Percentiles rank a stretch among this genome's conserved stretches.
These are phyloP conservation scores for Aspergillus ochraceus DNA, from an alignment of 2,329 filamentous ascomycete genomes.

Conservation along the genomic window DNA sequence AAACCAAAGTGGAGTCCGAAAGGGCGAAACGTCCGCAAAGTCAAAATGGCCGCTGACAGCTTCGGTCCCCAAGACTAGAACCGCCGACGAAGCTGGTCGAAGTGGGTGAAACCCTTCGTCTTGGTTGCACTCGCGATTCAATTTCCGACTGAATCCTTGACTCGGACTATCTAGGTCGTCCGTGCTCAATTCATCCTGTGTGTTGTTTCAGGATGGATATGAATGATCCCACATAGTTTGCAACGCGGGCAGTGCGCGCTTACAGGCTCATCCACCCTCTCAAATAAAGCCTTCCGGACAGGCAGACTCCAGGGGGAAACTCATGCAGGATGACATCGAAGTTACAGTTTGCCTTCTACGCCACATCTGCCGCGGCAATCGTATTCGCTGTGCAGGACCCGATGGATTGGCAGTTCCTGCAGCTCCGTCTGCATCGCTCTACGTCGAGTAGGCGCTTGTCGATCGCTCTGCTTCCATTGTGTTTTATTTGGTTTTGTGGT, in stretches of 20 bases:
- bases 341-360: background rate
- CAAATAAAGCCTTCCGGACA: background rate
- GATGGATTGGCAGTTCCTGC: background rate
- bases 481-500: background rate
- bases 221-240: too few species aligned
- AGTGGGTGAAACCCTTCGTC: background rate
- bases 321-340: conserved; percentile 11
- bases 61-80: background rate
- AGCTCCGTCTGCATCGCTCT: background rate
- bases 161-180: background rate
- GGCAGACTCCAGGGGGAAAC: background rate
- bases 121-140: background rate
- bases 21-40: background rate
- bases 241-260: background rate
- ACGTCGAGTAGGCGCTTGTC: background rate
- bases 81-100: background rate
- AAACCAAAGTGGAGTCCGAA: background rate
- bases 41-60: background rate
- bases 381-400: background rate
- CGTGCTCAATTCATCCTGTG: too few species aligned
- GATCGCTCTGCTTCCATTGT: background rate
- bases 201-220: too few species aligned
- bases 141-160: background rate
- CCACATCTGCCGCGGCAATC: background rate
- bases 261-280: background rate